Evolutionary conservation across 257 asterid species (phyloP).

Genomic region (Scutellaria barbata): DNA sequence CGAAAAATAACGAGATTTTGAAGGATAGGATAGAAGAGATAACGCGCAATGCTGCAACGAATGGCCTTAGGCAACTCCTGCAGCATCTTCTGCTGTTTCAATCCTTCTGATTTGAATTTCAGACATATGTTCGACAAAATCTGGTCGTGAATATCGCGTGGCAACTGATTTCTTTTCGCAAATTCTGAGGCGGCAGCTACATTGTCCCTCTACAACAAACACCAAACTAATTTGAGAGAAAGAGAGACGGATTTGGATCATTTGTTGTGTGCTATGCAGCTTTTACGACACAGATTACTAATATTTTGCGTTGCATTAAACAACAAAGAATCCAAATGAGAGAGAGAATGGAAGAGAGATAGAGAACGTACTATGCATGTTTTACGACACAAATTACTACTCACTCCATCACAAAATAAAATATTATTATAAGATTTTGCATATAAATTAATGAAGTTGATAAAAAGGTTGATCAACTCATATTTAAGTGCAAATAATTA

Average conservation of each 20-base stretch:
- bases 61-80: slow-evolving; percentile 72
- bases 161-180: slow-evolving; percentile 68
- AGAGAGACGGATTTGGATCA: background rate
- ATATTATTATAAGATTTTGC: too few species aligned
- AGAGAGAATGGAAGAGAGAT: too few species aligned
- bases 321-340: background rate
- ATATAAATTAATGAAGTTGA: too few species aligned
- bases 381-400: too few species aligned
- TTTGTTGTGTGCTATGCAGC: too few species aligned
- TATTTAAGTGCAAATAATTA: too few species aligned
- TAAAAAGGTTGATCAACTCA: too few species aligned
- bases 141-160: slow-evolving; percentile 60
- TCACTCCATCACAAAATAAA: too few species aligned
- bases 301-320: too few species aligned
- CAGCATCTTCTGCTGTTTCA: slow-evolving; percentile 67
- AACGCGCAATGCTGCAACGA: slow-evolving; percentile 64
- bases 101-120: slow-evolving; percentile 72
- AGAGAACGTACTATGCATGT: too few species aligned
- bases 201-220: slow-evolving; percentile 62
- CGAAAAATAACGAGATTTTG: slow-evolving; percentile 54
- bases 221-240: background rate
- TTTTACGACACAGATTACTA: too few species aligned
- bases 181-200: slow-evolving; percentile 70
- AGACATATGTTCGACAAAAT: slow-evolving; percentile 73
- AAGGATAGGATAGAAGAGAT: slow-evolving; percentile 57